Evolutionary conservation across 164 flowering plant species (phyloP), one percentile per base, ranked within the genome.

Genomic region (Warburgia ugandensis): DNA sequence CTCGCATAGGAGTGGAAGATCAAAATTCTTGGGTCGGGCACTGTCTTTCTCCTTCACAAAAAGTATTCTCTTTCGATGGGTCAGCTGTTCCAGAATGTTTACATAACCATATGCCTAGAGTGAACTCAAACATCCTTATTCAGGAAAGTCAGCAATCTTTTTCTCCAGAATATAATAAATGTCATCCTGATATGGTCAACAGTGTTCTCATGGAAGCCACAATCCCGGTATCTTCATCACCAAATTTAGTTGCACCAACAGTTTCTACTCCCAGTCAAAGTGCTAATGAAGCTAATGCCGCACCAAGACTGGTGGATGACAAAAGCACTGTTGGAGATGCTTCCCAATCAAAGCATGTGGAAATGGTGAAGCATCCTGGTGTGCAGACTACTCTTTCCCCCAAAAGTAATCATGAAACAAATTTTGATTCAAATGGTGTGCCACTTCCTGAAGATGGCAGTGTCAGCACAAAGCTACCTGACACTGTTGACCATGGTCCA

Each of bases 11-110:
- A 17, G 22, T 67, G 40, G 96, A 81, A 26, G 68, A 65, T 70
- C 80, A 70, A 47, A 76, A 54, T 58, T 55, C 76, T 63, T 72
- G 76, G 76, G 42, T 28, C 36, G 83, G 79, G 16, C 51, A 55
- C 1, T 20, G n/a, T 29, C 30, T 26, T 17, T 23, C 9, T 17
- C 30, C 79, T 9, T 61, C 79, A 16, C 80, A 68, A 35, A 68
- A 64, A 58, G 41, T 60, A 14, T 41, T 48, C 47, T 84, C 72
- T 14, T 54, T 68, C 58, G 84, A 87, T 66, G 86, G 75, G n/a
- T 54, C 77, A 55, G 54, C 67, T 38, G 44, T 59, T 25, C 69
- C 75, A 16, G 95, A 80, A 29, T 65, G 62, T 50, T 39, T 64
- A 39, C 71, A 62, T 56, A 72, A 53, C n/a, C 73, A 56, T 63